These are phyloP conservation scores for Jaltomata sinuosa DNA, from an alignment of 257 asterid genomes.

Conservation along the genomic window DNA sequence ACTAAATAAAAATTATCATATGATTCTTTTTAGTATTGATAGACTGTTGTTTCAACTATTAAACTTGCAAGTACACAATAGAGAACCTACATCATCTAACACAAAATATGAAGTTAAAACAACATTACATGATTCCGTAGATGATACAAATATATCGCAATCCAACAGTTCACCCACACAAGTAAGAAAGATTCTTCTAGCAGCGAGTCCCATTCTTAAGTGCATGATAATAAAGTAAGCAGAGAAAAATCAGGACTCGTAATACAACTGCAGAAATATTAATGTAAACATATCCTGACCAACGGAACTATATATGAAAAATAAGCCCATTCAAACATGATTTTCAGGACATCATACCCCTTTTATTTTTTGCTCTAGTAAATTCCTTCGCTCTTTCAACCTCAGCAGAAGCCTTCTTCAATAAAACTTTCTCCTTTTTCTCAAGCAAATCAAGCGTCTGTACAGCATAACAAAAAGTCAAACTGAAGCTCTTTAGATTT, in stretches of 20 bases:
- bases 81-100: neutral
- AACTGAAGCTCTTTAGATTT: neutral
- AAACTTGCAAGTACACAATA: neutral
- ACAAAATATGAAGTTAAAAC: neutral
- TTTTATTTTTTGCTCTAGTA: conserved; percentile 66
- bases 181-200: neutral
- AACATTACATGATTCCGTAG: neutral
- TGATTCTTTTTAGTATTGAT: neutral
- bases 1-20: neutral
- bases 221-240: neutral
- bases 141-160: neutral
- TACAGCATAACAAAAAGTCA: conserved; percentile 4
- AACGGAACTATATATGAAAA: neutral
- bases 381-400: conserved; percentile 73
- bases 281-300: neutral
- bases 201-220: neutral
- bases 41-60: neutral
- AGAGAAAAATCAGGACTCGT: neutral
- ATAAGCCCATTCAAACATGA: neutral
- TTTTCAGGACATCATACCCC: conserved; percentile 32
- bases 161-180: neutral
- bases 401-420: conserved; percentile 61
- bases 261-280: neutral
- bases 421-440: conserved; percentile 64
- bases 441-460: conserved; percentile 82